Evolutionary conservation across 129 eudicot genomes (phyloP), one percentile per base, ranked within the genome.

Genomic region (Pseudognaphalium luteoalbum): DNA sequence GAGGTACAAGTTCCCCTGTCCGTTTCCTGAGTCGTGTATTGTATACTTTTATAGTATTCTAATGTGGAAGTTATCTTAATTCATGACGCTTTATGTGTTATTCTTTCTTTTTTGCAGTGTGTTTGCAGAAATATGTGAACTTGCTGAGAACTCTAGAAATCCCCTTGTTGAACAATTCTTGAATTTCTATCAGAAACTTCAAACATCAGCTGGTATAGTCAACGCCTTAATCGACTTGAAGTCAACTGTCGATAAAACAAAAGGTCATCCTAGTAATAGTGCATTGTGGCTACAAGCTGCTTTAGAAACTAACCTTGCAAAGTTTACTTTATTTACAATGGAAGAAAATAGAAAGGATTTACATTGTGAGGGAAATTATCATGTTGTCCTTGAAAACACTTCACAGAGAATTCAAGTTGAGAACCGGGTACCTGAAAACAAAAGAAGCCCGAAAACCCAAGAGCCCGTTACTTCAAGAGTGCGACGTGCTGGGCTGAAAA

Each of bases 221-320:
- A 79, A 70, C 62, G 15, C 78, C 72, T 66, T 91, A 54, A 63
- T 83, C 25, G 75, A 80, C 70, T 14, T 76, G 16, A 85, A 74
- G 69, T 25, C 66, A 74, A 52, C 80, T 52, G 42, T 63, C 50
- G 30, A 80, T 69, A 41, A 78, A 71, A 6, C 67, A 63, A 78
- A 75, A 76, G 47, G 68, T 22, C 68, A 61, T 65, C 44, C 29
- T 68, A 84, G 77, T 66, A 86, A 81, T 39, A 86, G 92, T 11
- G 67, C 81, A 77, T 71, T 78, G 57, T 91, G 97, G 97, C 92
- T 88, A 66, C 92, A 83, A 78, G 97, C 89, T 72, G 97, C 97
- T 52, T 71, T 91, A n/a, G 83, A 78, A 56, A 74, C 90, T 14
- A 81, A 85, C 66, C 88, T 91, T 68, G 88, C 95, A 28, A 91